phyloP scores from a whole-genome alignment of 768 basidiomycete species.

The Boletus vinaceobasis region DNA sequence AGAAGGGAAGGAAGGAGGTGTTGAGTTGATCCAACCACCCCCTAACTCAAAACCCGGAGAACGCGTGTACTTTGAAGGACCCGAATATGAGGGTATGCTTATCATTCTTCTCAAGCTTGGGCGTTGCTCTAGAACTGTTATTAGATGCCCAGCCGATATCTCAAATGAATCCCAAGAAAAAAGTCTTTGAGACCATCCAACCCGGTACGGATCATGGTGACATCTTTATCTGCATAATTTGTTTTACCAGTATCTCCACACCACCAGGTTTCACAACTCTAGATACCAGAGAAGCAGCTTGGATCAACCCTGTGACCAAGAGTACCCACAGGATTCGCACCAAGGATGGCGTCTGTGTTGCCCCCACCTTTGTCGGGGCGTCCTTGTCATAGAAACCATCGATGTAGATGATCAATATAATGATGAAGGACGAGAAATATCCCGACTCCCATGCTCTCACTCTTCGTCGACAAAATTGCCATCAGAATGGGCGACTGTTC shows the following conservation, averaged over 20 bases:
- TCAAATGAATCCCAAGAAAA: slow-evolving; percentile 97
- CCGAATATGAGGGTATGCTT: slow-evolving; percentile 72
- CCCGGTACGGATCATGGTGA: slow-evolving; percentile 50
- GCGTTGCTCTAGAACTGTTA: neutral
- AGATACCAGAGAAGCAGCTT: slow-evolving; percentile 75
- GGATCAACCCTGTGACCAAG: slow-evolving; percentile 83
- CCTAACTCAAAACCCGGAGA: slow-evolving; percentile 85
- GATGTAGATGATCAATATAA: slow-evolving; percentile 7
- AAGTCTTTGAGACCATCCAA: slow-evolving; percentile 96
- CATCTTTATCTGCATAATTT: slow-evolving; percentile 1
- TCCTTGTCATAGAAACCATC: slow-evolving; percentile 68
- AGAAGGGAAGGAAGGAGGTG: slow-evolving; percentile 83
- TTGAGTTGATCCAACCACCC: slow-evolving; percentile 91
- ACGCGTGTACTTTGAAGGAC: slow-evolving; percentile 91
- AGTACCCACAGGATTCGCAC: slow-evolving; percentile 83
- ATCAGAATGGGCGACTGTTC: neutral
- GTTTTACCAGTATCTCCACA: neutral
- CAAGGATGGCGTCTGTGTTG: slow-evolving; percentile 74
- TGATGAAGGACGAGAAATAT: neutral
- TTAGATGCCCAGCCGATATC: slow-evolving; percentile 64
- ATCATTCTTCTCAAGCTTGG: neutral
- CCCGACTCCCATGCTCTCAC: neutral
- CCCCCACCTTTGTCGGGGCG: slow-evolving; percentile 82
- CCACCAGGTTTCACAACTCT: slow-evolving; percentile 80
- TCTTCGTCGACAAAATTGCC: neutral